A percentile compares a stretch with the other conserved stretches of the same genome.
These are phyloP conservation scores for Blepharisma undulans DNA, from an alignment of 169 alveolate genomes.

Conservation along the genomic window DNA sequence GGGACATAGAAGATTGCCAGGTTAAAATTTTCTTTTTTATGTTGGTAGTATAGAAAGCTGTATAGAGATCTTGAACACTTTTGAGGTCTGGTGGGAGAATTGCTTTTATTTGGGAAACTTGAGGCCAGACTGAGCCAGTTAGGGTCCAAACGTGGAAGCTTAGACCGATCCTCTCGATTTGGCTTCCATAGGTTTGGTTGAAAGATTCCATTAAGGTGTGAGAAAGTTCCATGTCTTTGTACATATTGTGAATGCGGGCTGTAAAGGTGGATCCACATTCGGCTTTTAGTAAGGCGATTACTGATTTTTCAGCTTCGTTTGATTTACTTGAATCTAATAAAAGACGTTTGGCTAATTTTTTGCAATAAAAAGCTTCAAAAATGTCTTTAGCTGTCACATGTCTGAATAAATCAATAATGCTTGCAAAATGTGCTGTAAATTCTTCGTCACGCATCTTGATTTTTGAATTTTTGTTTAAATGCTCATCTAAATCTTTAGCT, in stretches of 20 bases:
- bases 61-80: background rate
- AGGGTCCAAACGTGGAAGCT: constrained; percentile 8
- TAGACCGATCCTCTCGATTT: background rate
- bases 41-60: background rate
- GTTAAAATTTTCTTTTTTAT: background rate
- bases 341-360: constrained; percentile 61
- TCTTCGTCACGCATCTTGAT: constrained; percentile 49
- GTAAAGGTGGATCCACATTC: constrained; percentile 68
- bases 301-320: constrained; percentile 54
- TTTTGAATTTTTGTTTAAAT: constrained; percentile 46
- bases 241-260: constrained; percentile 56
- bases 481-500: constrained; percentile 56
- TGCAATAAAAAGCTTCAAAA: constrained; percentile 66
- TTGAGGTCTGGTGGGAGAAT: constrained; percentile 17
- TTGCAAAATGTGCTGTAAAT: constrained; percentile 41
- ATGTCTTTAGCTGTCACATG: constrained; percentile 68
- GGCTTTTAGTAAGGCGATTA: constrained; percentile 50
- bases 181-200: constrained; percentile 31
- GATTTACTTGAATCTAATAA: constrained; percentile 49
- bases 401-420: constrained; percentile 55
- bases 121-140: constrained; percentile 32
- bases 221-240: constrained; percentile 54
- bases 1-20: constrained; percentile 39
- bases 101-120: background rate
- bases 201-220: constrained; percentile 38